Evolutionary conservation across 805 yeast genomes (phyloP), one percentile per base, ranked within the genome.

Genomic region (Priceomyces fermenticarens): DNA sequence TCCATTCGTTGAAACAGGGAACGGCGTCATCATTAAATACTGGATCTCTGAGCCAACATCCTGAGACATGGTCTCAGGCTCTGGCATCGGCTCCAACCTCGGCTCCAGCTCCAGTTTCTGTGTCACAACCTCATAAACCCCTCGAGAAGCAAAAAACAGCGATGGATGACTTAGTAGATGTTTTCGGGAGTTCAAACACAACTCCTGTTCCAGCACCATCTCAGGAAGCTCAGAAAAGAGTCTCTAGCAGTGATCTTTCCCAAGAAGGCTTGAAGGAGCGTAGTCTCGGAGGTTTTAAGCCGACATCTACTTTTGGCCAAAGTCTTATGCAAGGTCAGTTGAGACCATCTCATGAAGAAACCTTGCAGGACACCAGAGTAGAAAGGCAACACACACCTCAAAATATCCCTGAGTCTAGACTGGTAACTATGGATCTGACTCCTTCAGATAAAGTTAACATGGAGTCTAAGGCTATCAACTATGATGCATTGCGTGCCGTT

Each of bases 231-330:
- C 60, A 58, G 36, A 40, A 47, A 16, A 54, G 65, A 36, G 37
- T 57, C n/a, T 60, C 70, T 12, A 57, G 63, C 41, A 60, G 69
- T 44, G 72, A 69, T 44, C 55, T 64, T 43, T 40, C 59, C 8
- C 54, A 52, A 11, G 25, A 20, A 20, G 25, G 25, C 25, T 10
- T 50, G 2, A 40, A 43, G 10, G 63, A 57, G 4, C 62, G 71
- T 33, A 54, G 51, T 13, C 52, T 67, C 55, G 47, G 70, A 46
- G 55, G 60, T 49, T 91, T 90, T 64, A 84, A 78, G 40, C 97
- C 97, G 28, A 74, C 89, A 12, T 88, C 97, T 0, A 65, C 76
- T 9, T 91, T 90, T 70, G 98, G 98, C 26, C 96, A 85, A 63
- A 75, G 75, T 28, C 72, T 90, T 39, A 54, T 73, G 40, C 53